Conservation (phyloP, 2,329 filamentous ascomycete species). For the Aspergillus sp. region DNA sequence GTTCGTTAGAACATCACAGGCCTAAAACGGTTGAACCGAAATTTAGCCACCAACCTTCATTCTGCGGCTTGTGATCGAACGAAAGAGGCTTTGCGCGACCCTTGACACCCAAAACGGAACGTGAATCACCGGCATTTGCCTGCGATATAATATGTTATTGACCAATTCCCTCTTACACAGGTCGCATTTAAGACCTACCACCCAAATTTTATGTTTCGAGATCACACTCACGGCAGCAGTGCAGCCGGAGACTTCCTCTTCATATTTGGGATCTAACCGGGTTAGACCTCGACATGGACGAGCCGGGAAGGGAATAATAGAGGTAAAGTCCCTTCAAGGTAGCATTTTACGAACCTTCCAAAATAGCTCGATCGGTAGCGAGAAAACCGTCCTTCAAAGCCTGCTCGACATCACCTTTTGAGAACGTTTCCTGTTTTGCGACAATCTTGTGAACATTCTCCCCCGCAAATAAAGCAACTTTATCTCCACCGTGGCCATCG, state of each 20-base stretch:
- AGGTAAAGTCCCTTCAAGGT: neutral
- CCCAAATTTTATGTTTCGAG: conserved; percentile 87
- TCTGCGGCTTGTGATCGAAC: conserved; percentile 99
- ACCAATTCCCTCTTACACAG: conserved; percentile 11
- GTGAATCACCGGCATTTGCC: conserved; percentile 96
- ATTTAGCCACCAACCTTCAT: conserved; percentile 67
- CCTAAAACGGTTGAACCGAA: neutral
- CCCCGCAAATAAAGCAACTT: conserved; percentile 90
- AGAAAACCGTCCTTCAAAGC: conserved; percentile 96
- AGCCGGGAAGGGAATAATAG: neutral
- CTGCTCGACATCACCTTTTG: conserved; percentile 87
- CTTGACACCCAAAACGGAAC: conserved; percentile 93
- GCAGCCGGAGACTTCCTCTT: conserved; percentile 97
- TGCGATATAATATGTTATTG: conserved; percentile 43
- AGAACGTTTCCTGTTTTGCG: conserved; percentile 91
- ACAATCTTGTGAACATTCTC: conserved; percentile 93
- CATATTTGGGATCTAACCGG: conserved; percentile 82
- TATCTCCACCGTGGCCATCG: conserved; percentile 95
- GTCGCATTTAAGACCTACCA: conserved; percentile 63
- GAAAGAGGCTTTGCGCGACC: conserved; percentile 95
- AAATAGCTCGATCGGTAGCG: conserved; percentile 90
- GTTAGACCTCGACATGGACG: conserved; percentile 8
- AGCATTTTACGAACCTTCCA: conserved; percentile 69
- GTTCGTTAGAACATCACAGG: conserved; percentile 13
- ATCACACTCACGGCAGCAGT: conserved; percentile 91